Base-by-base conservation (phyloP, 176 grass and related monocot species). In the Tuctoria greenei region DNA sequence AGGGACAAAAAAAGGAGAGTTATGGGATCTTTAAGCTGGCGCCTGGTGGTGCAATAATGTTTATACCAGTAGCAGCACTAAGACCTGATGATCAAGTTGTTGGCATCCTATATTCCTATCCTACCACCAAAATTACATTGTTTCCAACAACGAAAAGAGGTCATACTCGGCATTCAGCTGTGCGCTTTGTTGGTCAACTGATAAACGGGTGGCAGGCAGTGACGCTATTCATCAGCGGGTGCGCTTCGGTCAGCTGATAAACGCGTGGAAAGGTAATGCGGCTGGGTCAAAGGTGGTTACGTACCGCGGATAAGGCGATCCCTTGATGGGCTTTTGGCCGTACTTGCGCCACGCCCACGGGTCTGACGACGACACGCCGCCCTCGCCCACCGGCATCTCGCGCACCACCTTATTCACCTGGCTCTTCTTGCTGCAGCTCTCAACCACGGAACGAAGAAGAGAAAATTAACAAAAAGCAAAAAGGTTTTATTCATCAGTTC, bases 311-410 rank as follows among this genome's bases (percentile, higher is more conserved):
- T 87, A 95, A 84, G 96, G 96, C 25, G 96, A 99, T 27, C 96
- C 96, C 43, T 99, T 99, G 85, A 99, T 99, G 62, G 96, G 96
- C 77, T 99, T 99, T 76, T 99, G 96, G n/a, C 96, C 96, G 28
- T 99, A 99, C 80, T 99, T 99, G n/a, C 96, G 89, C 96, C 96
- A 99, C 34, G 96, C 91, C 96, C 96, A 99, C 61, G 90, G 68
- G 80, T 99, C 96, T 37, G 80, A 82, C 21, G 83, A 82, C 21
- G 96, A 82, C 64, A 82, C 82, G 59, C 87, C 76, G 45, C 86
- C 85, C 46, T 92, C 96, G 3, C 82, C 85, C 73, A 76, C 87
- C 38, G 96, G 96, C 44, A 99, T 84, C 75, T 92, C 89, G 65
- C 82, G 69, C 81, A 99, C 95, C 73, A 88, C 83, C 76, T 90